These are phyloP conservation scores for Globisporangium uncinulatum DNA, from an alignment of 352 stramenopile species.

Conservation along the genomic window DNA sequence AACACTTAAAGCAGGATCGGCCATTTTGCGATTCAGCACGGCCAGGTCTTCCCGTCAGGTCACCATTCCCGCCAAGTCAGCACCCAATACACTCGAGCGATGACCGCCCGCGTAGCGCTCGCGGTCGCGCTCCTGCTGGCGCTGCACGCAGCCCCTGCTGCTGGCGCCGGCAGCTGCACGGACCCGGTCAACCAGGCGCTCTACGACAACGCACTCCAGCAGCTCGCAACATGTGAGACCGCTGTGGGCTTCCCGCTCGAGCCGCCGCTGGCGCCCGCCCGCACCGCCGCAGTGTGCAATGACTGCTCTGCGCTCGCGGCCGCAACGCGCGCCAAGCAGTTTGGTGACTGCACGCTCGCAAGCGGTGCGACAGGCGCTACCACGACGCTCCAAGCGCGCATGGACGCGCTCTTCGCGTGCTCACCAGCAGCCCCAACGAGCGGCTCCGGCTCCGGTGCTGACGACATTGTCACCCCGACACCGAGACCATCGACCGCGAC, in stretches of 20 bases:
- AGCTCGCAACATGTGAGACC: neutral
- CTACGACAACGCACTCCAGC: neutral
- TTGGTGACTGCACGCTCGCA: neutral
- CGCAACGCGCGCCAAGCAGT: neutral
- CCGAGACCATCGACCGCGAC: neutral
- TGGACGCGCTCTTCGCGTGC: slow-evolving; percentile 3
- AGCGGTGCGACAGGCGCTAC: neutral
- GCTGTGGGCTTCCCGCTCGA: neutral
- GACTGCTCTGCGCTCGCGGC: neutral
- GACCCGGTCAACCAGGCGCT: slow-evolving; percentile 4
- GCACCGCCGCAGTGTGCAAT: neutral
- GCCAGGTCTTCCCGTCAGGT: too few species aligned
- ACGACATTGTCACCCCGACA: neutral
- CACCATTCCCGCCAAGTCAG: too few species aligned
- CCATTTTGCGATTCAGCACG: too few species aligned
- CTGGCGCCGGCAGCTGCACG: slow-evolving; percentile 1
- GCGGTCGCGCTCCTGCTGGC: neutral
- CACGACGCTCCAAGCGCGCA: neutral
- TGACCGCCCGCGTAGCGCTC: neutral
- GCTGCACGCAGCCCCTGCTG: neutral
- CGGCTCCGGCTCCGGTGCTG: slow-evolving; percentile 1
- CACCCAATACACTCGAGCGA: too few species aligned
- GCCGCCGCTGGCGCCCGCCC: neutral
- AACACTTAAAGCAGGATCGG: too few species aligned
- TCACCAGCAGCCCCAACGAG: neutral